Conservation (phyloP, 352 stramenopile genomes). For the Phytophthora melonis region DNA sequence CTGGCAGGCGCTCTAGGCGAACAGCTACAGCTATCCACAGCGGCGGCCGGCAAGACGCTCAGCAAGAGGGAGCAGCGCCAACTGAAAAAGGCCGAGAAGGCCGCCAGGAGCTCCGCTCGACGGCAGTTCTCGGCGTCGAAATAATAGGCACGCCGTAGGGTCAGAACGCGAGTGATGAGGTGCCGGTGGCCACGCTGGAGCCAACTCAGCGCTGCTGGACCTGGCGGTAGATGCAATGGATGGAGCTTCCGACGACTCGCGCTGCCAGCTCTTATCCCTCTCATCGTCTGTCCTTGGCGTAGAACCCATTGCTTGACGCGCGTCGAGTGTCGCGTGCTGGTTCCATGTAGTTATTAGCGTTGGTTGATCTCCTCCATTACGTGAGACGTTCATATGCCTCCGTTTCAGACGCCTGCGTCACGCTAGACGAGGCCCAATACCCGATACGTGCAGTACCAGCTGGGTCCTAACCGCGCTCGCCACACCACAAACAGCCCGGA, state of each 20-base stretch:
- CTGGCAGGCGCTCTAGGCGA: constrained; percentile 30
- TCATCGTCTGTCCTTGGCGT: constrained; percentile 9
- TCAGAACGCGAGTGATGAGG: constrained; percentile 25
- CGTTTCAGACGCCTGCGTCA: constrained; percentile 10
- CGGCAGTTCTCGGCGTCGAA: constrained; percentile 13
- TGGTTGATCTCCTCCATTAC: background rate
- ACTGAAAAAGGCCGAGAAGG: constrained; percentile 41
- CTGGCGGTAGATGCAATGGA: constrained; percentile 10
- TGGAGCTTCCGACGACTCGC: constrained; percentile 10
- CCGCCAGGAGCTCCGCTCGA: background rate
- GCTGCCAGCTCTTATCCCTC: background rate
- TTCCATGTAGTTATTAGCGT: background rate
- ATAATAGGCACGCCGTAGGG: constrained; percentile 24
- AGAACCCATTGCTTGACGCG: background rate
- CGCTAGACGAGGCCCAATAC: constrained; percentile 4
- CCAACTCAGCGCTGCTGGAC: constrained; percentile 12
- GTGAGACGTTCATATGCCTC: constrained; percentile 1
- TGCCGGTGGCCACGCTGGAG: constrained; percentile 9
- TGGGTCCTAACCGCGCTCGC: constrained; percentile 8
- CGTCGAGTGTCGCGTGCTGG: background rate
- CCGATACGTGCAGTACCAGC: constrained; percentile 4
- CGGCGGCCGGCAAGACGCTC: constrained; percentile 16
- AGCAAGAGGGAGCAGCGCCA: constrained; percentile 65
- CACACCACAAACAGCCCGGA: constrained; percentile 19
- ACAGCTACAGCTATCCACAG: constrained; percentile 33